Base-by-base conservation (phyloP, 441 rosid genomes). In the Erysimum pusillum region DNA sequence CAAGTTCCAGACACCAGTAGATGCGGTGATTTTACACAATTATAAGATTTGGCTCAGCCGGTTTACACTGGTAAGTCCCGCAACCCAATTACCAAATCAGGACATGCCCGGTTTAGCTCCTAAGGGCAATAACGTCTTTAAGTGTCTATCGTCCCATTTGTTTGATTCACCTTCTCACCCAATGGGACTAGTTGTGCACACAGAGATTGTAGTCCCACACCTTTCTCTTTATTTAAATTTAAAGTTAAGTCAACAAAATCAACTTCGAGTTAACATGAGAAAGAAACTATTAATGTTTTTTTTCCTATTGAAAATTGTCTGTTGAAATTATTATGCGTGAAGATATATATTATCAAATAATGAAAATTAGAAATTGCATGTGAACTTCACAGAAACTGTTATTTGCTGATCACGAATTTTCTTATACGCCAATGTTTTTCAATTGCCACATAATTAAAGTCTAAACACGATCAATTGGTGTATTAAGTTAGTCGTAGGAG, bases 171-270 rank as follows among this genome's bases (percentile, higher is more conserved):
- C 38, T 74, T 58, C 74, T 67, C 62, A 59, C 17, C 46, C 54
- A 75, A 48, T 67, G 63, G 56, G 46, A 49, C 15, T 52, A 60
- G 58, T 54, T 14, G 38, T 46, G 72, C 60, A 66, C 34, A 57
- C 41, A 12, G 46, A 12, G 39, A 25, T 9, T 7, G 32, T 41
- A 45, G 48, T 14, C 2, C 36, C 60, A 39, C 31, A 15, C 32
- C 31, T 14, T 6, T 11, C 1, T 15, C 8, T 51, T 8, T 39
- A 4, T 38, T 45, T 45, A 0, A 48, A 32, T 18, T 28, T 34
- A 6, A 54, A 10, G 7, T 58, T 46, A 14, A 61, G 75, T 76
- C 79, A 76, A 76, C 70, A 69, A 69, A 76, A 62, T 58, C 79
- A 53, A 62, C 42, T 54, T 62, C 70, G 46, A 51, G 69, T 51